phyloP scores from a whole-genome alignment of 2,329 filamentous ascomycete species.

The Fusarium sp. region DNA sequence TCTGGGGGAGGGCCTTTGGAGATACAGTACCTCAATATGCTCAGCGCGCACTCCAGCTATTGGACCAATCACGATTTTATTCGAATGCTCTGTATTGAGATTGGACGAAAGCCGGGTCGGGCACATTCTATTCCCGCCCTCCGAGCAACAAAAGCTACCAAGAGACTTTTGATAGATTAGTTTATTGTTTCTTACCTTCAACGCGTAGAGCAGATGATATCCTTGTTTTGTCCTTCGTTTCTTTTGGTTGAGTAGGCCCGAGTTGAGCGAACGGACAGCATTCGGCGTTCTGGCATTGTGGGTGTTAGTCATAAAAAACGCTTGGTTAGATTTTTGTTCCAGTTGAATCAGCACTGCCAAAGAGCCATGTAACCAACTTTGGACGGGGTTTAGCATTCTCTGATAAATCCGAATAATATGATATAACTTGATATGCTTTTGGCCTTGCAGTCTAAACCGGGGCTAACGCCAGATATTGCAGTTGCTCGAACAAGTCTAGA shows the following conservation, averaged over 20 bases:
- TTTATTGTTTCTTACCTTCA: neutral
- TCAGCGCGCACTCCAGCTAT: constrained; percentile 94
- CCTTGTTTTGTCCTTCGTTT: neutral
- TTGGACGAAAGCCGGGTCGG: constrained; percentile 78
- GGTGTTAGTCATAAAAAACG: neutral
- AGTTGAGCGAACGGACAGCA: neutral
- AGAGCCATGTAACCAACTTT: neutral
- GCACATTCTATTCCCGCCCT: constrained; percentile 65
- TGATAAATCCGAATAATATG: constrained; percentile 18
- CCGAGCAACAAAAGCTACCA: constrained; percentile 65
- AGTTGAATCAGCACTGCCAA: neutral
- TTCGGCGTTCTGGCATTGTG: neutral
- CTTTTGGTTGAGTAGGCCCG: neutral
- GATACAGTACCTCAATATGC: constrained; percentile 97
- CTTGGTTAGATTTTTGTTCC: constrained; percentile 3
- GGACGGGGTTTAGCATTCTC: neutral
- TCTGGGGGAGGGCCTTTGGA: constrained; percentile 88
- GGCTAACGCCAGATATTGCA: neutral
- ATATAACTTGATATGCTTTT: constrained; percentile 14
- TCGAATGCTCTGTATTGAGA: constrained; percentile 88
- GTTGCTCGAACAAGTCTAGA: constrained; percentile 29
- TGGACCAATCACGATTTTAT: constrained; percentile 90
- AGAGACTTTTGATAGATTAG: constrained; percentile 46
- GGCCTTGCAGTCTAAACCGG: neutral
- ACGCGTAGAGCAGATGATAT: neutral